A percentile compares a stretch with the other conserved stretches of the same genome.
phyloP scores from a whole-genome alignment of 208 protist genomes.

The Histomonas meleagridis region DNA sequence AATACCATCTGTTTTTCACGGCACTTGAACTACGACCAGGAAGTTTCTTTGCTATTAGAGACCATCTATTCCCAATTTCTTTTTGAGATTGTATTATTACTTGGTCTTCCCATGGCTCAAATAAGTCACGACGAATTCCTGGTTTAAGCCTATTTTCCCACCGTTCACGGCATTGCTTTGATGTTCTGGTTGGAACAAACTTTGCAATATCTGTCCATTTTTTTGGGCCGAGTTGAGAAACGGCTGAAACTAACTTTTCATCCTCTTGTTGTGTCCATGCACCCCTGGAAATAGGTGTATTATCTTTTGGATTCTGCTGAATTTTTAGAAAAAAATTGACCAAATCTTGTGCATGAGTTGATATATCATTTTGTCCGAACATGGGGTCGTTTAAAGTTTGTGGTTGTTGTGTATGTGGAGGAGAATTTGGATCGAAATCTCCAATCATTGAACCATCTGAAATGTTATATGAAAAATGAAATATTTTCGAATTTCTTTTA shows the following conservation, averaged over 20 bases:
- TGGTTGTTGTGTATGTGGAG: too few species aligned
- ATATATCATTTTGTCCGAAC: too few species aligned
- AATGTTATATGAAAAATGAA: too few species aligned
- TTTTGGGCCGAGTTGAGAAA: not conserved
- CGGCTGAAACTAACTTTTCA: not conserved
- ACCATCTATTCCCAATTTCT: not conserved
- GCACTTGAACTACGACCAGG: not conserved
- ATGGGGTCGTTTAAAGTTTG: too few species aligned
- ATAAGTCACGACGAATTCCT: not conserved
- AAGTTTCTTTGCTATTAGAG: not conserved
- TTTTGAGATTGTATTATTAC: not conserved
- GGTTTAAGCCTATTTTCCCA: not conserved
- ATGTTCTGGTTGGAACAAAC: not conserved
- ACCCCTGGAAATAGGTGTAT: too few species aligned
- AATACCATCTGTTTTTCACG: slow-evolving; percentile 18
- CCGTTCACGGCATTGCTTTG: not conserved
- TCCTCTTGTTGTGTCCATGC: slow-evolving; percentile 13
- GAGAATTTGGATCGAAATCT: too few species aligned
- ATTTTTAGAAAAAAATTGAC: too few species aligned
- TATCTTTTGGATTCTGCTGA: too few species aligned
- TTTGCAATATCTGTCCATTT: slow-evolving; percentile 12
- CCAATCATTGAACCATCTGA: too few species aligned
- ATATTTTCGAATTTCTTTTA: too few species aligned
- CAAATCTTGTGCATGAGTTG: too few species aligned
- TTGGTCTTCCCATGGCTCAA: not conserved